Evolutionary conservation across 73 alveolate species (phyloP), one percentile per base, ranked within the genome.

Genomic region (Durusdinium trenchii): DNA sequence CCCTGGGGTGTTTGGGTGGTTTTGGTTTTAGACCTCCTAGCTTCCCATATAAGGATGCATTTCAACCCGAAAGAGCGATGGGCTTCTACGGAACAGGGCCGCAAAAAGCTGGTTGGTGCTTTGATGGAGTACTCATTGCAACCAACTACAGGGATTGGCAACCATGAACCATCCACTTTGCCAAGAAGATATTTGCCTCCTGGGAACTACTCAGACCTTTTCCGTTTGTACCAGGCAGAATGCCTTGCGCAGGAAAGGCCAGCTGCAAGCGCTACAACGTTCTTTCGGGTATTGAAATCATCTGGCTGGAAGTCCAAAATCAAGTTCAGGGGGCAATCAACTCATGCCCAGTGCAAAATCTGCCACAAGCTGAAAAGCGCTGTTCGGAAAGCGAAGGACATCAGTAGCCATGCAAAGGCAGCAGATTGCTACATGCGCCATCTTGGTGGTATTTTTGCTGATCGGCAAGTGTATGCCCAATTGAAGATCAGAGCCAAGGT

Each of bases 351-450:
- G 35, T 90, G 96, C 54, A 32, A n/a, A 9, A 20, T 90, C 3
- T 90, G 96, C 73, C 96, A 90, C 71, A 20, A 38, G 6, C 96
- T 90, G n/a, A 51, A 52, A 46, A 38, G 86, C 30, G 18, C 26
- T 10, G 48, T 90, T 38, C 36, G 52, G 35, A 40, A 35, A 3
- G 38, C 81, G 5, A 40, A 26, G 1, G 75, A 90, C 86, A 32
- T 90, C 73, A 51, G 26, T 26, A 40, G 61, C 32, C 96, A 90
- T 67, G 96, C 96, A 23, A 23, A 35, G 6, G 54, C 83, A 7
- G 82, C 86, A n/a, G 96, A 90, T 36, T 40, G 54, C 50, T 90
- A 90, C 40, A 73, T 62, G 61, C 60, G 96, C 28, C 96, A 90
- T 46, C 28, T 90, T 23, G 96, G 86, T 14, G 96, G 96, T 40